Evolutionary conservation across 2,329 filamentous ascomycete species (phyloP).

Genomic region (Plenodomus lindquistii): DNA sequence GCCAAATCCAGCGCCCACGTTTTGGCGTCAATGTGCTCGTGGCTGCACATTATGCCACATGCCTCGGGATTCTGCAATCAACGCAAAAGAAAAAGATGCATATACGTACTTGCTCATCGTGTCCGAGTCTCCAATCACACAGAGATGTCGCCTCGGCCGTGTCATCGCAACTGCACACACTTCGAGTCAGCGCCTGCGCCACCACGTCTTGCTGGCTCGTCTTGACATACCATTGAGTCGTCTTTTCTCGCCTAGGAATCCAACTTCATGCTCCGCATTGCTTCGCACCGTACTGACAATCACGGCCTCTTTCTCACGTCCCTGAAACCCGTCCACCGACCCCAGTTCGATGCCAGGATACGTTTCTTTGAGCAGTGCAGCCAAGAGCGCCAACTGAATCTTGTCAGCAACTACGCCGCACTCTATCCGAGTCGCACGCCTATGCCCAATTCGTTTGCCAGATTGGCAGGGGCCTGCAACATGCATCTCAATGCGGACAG

Average conservation of each 20-base stretch:
- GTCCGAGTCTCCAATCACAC: constrained; percentile 90
- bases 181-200: constrained; percentile 15
- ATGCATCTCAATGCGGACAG: neutral
- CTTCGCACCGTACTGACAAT: constrained; percentile 93
- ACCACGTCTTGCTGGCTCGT: neutral
- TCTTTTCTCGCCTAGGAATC: constrained; percentile 89
- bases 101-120: constrained; percentile 80
- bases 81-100: constrained; percentile 1
- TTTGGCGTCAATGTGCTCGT: constrained; percentile 7
- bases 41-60: constrained; percentile 2
- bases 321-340: constrained; percentile 96
- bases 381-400: constrained; percentile 72
- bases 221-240: constrained; percentile 77
- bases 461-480: constrained; percentile 1
- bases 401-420: constrained; percentile 11
- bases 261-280: constrained; percentile 83
- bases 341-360: constrained; percentile 91
- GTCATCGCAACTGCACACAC: constrained; percentile 86
- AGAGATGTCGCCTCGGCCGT: constrained; percentile 84
- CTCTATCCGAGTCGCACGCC: neutral
- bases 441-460: neutral
- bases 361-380: constrained; percentile 73
- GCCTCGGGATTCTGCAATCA: constrained; percentile 1
- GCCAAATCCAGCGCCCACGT: constrained; percentile 14
- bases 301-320: constrained; percentile 93